Evolutionary conservation across 306 rosid genomes (phyloP).

Genomic region (Lathyrus sativus): DNA sequence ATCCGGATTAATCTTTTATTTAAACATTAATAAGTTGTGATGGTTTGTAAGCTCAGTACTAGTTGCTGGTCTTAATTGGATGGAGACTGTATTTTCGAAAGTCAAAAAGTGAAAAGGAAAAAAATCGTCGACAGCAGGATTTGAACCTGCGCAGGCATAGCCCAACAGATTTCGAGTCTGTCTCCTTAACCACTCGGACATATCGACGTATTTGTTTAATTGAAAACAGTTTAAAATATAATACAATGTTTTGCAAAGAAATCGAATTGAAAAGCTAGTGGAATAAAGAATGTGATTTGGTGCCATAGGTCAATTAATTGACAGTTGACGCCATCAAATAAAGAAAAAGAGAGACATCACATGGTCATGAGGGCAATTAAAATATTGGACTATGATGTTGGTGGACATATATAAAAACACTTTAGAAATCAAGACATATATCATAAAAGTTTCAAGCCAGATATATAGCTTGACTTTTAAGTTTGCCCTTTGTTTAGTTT

Average conservation of each 20-base stretch:
- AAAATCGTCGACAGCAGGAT: constrained; percentile 50
- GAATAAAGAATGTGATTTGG: constrained; percentile 23
- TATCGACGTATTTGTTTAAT: constrained; percentile 21
- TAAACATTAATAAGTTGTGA: no score
- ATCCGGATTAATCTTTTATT: no score
- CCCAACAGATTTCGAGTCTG: constrained; percentile 63
- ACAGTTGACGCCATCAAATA: constrained; percentile 18
- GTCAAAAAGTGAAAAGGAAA: neutral
- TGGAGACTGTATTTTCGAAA: no score
- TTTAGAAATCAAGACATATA: constrained; percentile 6
- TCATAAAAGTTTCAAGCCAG: no score
- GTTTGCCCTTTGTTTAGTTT: constrained; percentile 4
- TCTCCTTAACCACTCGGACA: constrained; percentile 61
- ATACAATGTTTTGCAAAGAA: no score
- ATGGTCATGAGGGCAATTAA: constrained; percentile 25
- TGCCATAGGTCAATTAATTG: constrained; percentile 42
- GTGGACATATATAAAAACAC: constrained; percentile 40
- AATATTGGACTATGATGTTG: constrained; percentile 27
- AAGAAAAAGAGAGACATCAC: neutral
- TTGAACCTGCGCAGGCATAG: constrained; percentile 53
- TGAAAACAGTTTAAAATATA: no score
- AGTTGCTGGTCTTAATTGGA: no score
- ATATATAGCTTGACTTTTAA: constrained; percentile 47
- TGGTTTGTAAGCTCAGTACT: no score
- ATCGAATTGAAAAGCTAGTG: neutral